Base-by-base conservation (phyloP, 331 rosid genomes). In the Cydonia oblonga region DNA sequence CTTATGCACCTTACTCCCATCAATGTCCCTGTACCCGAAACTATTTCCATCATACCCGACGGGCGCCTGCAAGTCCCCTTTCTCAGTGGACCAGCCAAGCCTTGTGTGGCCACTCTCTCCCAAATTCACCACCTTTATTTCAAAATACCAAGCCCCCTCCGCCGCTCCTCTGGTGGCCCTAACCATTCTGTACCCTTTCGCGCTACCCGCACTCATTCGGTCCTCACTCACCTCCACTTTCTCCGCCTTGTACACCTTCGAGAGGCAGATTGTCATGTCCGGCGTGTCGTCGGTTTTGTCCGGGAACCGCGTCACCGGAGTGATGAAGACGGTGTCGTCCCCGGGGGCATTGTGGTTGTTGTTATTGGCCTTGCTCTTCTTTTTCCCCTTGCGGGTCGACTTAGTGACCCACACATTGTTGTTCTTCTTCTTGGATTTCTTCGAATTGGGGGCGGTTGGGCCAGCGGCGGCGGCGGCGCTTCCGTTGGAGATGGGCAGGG, bases 141-240 rank as follows among this genome's bases (percentile, higher is more conserved):
- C 98, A 63, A 89, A 93, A 72, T 91, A 93, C 98, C 98, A 93
- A 6, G 97, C 92, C 16, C 96, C 98, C 81, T 91, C 97, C 6
- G 70, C 81, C 9, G 88, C 97, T 4, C 96, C 96, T 70, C 98
- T 88, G 9, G 97, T 95, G 30, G 93, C 89, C 79, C 97, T 95
- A 13, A 89, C 97, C 98, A 95, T 91, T 82, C 98, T 83, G 71
- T 91, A 95, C 38, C 97, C 98, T 81, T 95, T 95, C 0, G 98
- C 83, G 72, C 98, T 95, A 66, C 91, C 92, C 0, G 93, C 98
- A 65, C 84, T 88, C 88, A 89, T 75, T 57, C 97, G 77, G 46
- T 91, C 98, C 44, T 95, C 98, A 51, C 96, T 83, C 80, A 91
- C 61, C 54, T 91, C 98, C 1, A 95, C 98, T 68, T 91, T 95